phyloP scores from a whole-genome alignment of 1,139 yeast species.

The Dujonia santamariae region DNA sequence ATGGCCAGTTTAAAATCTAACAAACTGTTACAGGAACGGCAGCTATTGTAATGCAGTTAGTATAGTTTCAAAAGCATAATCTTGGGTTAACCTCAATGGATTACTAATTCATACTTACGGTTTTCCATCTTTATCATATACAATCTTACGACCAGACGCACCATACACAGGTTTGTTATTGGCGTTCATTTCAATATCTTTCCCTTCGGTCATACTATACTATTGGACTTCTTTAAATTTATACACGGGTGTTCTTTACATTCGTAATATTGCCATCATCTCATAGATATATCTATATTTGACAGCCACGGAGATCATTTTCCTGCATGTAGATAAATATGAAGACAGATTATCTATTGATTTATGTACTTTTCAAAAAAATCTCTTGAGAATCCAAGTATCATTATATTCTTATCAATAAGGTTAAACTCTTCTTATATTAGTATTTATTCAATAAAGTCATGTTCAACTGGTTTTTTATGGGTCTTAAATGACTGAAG shows the following conservation, averaged over 20 bases:
- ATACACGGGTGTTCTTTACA: neutral
- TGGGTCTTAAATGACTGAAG: no score
- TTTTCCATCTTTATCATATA: constrained; percentile 85
- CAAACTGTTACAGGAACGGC: constrained; percentile 81
- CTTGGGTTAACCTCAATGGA: constrained; percentile 1
- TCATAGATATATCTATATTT: no score
- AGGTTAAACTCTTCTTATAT: no score
- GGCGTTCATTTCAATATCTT: neutral
- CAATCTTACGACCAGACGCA: constrained; percentile 62
- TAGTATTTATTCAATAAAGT: no score
- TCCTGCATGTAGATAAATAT: no score
- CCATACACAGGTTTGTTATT: constrained; percentile 42
- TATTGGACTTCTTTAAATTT: neutral
- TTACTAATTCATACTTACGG: constrained; percentile 55
- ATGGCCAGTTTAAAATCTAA: constrained; percentile 62
- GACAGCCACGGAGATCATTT: no score
- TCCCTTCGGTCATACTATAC: constrained; percentile 2
- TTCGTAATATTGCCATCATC: no score
- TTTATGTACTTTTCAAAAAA: no score
- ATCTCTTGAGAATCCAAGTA: no score
- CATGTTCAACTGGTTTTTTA: no score
- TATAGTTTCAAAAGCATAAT: neutral
- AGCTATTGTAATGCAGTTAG: constrained; percentile 35
- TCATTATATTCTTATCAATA: no score
- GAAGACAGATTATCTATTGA: neutral